Evolutionary conservation across 1,284 basidiomycete genomes (phyloP).

Genomic region (Cryptococcus hybrid): DNA sequence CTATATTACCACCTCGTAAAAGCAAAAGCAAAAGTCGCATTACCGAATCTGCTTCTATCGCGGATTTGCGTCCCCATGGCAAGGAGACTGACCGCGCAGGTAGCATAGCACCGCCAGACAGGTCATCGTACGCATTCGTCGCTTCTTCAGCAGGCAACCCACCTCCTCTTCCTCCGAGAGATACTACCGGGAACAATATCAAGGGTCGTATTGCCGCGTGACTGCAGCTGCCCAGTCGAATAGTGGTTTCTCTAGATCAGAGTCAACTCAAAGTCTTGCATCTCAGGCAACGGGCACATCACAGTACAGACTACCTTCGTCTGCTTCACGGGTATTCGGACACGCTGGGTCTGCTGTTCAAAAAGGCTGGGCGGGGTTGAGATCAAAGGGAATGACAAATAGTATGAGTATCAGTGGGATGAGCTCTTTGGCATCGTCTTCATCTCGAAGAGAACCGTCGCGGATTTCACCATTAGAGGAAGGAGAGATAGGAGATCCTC

Average conservation of each 20-base stretch:
- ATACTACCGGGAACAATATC: slow-evolving; percentile 28
- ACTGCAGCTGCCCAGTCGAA: slow-evolving; percentile 26
- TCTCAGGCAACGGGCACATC: slow-evolving; percentile 14
- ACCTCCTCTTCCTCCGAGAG: slow-evolving; percentile 29
- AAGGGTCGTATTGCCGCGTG: slow-evolving; percentile 34
- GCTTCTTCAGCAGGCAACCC: slow-evolving; percentile 18
- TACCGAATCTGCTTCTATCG: background rate
- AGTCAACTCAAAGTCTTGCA: slow-evolving; percentile 32
- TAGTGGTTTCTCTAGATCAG: slow-evolving; percentile 28
- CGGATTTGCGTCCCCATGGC: background rate
- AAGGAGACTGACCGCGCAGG: slow-evolving; percentile 4
- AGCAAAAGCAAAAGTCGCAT: background rate
- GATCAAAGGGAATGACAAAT: slow-evolving; percentile 21
- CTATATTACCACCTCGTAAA: slow-evolving; percentile 34
- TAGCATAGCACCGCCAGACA: slow-evolving; percentile 11
- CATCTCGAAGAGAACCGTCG: slow-evolving; percentile 12
- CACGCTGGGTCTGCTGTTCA: slow-evolving; percentile 42
- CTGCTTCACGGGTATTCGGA: slow-evolving; percentile 37
- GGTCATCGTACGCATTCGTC: slow-evolving; percentile 21
- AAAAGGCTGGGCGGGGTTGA: slow-evolving; percentile 43
- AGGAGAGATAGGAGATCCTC: slow-evolving; percentile 14
- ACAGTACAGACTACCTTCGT: slow-evolving; percentile 31
- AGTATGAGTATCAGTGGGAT: slow-evolving; percentile 33
- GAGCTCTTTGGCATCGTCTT: slow-evolving; percentile 11
- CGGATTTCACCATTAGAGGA: slow-evolving; percentile 21